Base-by-base conservation (phyloP, 2,329 filamentous ascomycete genomes). In the Cladosporium sp. region DNA sequence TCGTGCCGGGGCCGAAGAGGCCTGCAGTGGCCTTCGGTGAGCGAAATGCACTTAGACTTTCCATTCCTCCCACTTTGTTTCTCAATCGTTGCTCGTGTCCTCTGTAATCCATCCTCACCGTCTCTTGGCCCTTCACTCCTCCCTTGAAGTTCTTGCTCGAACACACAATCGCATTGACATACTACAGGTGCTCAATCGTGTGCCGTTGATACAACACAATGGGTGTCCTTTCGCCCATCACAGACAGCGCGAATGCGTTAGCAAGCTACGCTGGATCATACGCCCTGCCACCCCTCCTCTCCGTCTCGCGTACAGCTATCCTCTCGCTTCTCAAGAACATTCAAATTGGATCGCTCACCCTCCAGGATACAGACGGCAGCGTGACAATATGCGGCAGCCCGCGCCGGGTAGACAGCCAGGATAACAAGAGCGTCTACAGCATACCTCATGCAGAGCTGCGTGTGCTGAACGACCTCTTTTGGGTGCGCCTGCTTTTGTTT, bases 401-500 rank as follows among this genome's bases (percentile, higher is more conserved):
- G 7, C 58, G 55, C 52, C 54, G 55, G 8, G 56, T 58, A 14
- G 64, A 80, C 66, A 64, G 81, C 20, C 72, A 74, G 36, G 60
- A 69, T 9, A 71, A 71, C 45, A 74, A 75, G 50, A 75, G 59
- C 2, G 69, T 73, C 43, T 68, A 73, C 62, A 64, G 67, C n/a
- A 66, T 66, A 30, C 78, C 77, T 22, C 74, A 76, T 37, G 79
- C 84, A 3, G 81, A 85, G 64, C 73, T 90, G 36, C 76, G 80
- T 12, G 80, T 90, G 8, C 81, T 83, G 68, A 82, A 83, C 65
- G 86, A 89, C 62, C 78, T 84, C 30, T 89, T 90, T 69, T 90
- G 87, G 87, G 80, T 88, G 67, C 81, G 87, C 40, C 72, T 89
- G 54, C 79, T 87, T 47, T 73, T 90, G 28, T 88, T 89, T 67